Conservation (phyloP, 2,329 filamentous ascomycete genomes). For the Exophiala spinifera region DNA sequence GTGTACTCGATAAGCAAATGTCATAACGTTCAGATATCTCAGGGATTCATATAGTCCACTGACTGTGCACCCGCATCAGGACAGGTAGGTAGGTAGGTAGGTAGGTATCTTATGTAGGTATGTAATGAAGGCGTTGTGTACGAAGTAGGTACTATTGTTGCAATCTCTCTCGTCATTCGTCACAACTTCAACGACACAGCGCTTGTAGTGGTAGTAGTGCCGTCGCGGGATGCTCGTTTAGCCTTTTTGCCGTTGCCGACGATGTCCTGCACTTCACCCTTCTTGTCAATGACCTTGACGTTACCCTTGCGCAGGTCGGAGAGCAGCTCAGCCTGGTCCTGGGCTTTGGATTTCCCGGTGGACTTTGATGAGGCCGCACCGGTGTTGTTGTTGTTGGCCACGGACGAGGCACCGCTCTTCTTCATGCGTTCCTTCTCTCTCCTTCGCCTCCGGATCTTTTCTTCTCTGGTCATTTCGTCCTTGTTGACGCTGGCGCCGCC, state of each 20-base stretch:
- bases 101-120: too few relatives aligned
- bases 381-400: constrained; percentile 38
- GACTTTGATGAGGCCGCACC: constrained; percentile 33
- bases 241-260: constrained; percentile 80
- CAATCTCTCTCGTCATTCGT: neutral
- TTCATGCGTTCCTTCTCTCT: constrained; percentile 82
- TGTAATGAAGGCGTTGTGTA: too few relatives aligned
- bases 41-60: too few relatives aligned
- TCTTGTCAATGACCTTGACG: constrained; percentile 87
- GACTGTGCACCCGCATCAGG: too few relatives aligned
- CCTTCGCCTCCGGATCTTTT: constrained; percentile 71
- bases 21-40: too few relatives aligned
- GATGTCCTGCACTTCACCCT: constrained; percentile 79
- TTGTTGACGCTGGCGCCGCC: constrained; percentile 60
- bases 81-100: too few relatives aligned
- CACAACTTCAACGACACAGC: constrained; percentile 15
- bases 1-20: too few relatives aligned
- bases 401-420: too few relatives aligned
- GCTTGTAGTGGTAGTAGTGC: neutral
- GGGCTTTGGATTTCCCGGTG: constrained; percentile 31
- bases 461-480: constrained; percentile 84
- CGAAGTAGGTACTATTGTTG: too few relatives aligned
- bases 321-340: constrained; percentile 54
- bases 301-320: constrained; percentile 76
- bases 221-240: constrained; percentile 31